Base-by-base conservation (phyloP, 163 green algal genomes). In the Chlorella variabilis region DNA sequence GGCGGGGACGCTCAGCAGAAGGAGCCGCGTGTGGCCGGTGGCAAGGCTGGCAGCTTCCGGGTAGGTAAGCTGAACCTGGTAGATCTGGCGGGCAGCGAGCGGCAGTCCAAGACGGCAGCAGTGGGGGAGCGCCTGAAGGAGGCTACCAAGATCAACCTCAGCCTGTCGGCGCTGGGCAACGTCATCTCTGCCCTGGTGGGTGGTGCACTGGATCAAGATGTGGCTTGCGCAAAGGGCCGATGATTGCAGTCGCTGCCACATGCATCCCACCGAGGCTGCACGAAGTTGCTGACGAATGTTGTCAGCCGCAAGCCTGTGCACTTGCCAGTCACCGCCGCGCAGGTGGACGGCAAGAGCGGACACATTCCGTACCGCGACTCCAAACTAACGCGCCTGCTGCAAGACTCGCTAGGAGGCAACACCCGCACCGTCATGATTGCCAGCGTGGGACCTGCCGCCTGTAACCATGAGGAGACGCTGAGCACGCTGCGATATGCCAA, bases 401-500 rank as follows among this genome's bases (percentile, higher is more conserved):
- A 78, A 67, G 94, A 97, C 88, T 75, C 36, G 11, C 70, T 89
- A 45, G 85, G 85, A 18, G 94, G 94, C 8, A 91, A 97, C 41
- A 73, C 77, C 45, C 71, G 74, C 21, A 87, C 85, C 0, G 89
- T 85, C 56, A 92, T 98, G 79, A 96, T 81, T n/a, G 75, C 75
- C 41, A 73, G 58, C 20, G 59, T 81, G 58, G 73, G 58, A 29
- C 75, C 75, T 0, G 94, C 95, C 0, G 25, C 68, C 0, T 33
- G 94, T 6, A 91, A 98, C 73, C 59, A 86, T 27, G 95, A 98
- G 34, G 97, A 99, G 89, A 97, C 91, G 59, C 91, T 96, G 93
- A 68, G 84, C 85, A 99, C 97, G 45, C 93, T 99, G 75, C 91
- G 91, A 49, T 99, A 98, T 91, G 95, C 96, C 1, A 92, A 87